Evolutionary conservation across 441 rosid species (phyloP), one percentile per base, ranked within the genome.

Genomic region (Lepidium campestre): DNA sequence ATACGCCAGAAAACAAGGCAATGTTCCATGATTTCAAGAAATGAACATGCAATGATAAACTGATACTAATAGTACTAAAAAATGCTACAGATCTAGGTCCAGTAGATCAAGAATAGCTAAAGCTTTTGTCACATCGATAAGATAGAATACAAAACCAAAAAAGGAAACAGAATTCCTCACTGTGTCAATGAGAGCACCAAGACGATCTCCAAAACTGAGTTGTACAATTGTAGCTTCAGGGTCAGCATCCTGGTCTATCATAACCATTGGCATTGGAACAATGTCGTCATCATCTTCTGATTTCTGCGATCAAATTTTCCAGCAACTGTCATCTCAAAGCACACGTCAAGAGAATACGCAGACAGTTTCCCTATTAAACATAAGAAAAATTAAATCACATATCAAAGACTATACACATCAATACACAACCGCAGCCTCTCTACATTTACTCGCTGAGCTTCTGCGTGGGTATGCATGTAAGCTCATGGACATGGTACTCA

Each of bases 141-240:
- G 49, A 18, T 2, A 44, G 13, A 13, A 52, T 35, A 2, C 2
- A 29, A 29, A 68, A 58, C 7, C n/a, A 35, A 35, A 53, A 35
- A 6, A 62, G 56, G 29, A 46, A 34, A 53, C 25, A 71, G 40
- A 23, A 65, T 2, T 31, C 62, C 72, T 76, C 65, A 90, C 97
- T 12, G 98, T 93, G 78, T 93, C 96, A 83, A 90, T 79, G 23
- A 93, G 90, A 64, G 97, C 96, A 63, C 98, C 98, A 59, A 93
- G 85, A 63, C 97, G 97, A 80, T 93, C 94, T 65, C 98, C 98
- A 70, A 90, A 88, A 80, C 97, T 88, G 72, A 93, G 81, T 67
- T 93, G 89, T 22, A 93, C 97, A 65, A 83, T 75, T 3, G 96
- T 90, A 52, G 96, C 86, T 54, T 85, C 86, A 59, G 91, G 79